These are phyloP conservation scores for Plasmodium gonderi DNA, from an alignment of 169 alveolate genomes.

Conservation along the genomic window DNA sequence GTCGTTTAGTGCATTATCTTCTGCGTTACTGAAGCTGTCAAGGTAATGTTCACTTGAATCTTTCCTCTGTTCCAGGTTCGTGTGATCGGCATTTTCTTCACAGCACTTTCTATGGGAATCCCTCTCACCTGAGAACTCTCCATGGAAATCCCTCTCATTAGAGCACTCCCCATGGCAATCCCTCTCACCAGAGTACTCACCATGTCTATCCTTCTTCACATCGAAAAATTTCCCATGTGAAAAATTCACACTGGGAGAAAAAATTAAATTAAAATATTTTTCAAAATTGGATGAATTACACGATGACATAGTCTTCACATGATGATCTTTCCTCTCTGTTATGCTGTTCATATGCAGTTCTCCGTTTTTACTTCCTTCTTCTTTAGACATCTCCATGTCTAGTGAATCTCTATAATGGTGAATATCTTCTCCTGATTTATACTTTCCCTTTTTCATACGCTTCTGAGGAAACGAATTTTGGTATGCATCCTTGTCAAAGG, in stretches of 20 bases:
- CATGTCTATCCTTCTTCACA: background rate
- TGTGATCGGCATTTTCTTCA: background rate
- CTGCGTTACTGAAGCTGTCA: background rate
- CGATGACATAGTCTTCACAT: background rate
- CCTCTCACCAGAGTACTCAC: background rate
- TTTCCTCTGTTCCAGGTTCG: background rate
- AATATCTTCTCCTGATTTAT: background rate
- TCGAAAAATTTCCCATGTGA: slow-evolving; percentile 52
- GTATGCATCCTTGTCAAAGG: background rate
- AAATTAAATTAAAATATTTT: slow-evolving; percentile 42
- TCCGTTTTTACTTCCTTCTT: background rate
- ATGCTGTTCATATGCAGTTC: background rate
- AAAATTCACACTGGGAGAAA: background rate
- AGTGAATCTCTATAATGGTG: background rate
- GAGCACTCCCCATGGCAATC: background rate
- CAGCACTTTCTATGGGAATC: background rate
- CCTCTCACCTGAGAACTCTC: background rate
- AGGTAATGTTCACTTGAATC: slow-evolving; percentile 2
- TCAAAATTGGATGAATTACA: slow-evolving; percentile 52
- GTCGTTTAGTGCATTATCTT: background rate
- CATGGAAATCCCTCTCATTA: background rate
- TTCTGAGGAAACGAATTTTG: too few species aligned
- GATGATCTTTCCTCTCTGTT: background rate
- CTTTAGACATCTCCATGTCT: background rate
- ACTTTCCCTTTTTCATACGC: background rate